Evolutionary conservation across 73 alveolate genomes (phyloP), one percentile per base, ranked within the genome.

Genomic region (Tetrahymena thermophila): DNA sequence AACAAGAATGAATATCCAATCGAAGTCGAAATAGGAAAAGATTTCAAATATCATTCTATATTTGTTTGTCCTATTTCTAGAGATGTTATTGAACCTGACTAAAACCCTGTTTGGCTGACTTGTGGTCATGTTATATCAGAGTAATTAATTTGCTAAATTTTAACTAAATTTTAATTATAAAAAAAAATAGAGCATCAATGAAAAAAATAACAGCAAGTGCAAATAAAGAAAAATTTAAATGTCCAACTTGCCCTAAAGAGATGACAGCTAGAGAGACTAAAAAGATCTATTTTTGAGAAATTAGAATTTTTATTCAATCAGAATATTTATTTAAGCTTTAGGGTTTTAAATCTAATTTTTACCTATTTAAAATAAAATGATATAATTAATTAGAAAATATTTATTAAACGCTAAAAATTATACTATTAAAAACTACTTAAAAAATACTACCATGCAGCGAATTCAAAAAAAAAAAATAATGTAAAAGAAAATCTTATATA

Each of bases 71-170:
- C 99, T 34, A 99, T 99, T 34, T 96, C 99, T 5, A 98, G 98
- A 95, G 99, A 98, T 89, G 97, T 97, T 34, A 71, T 98, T 21
- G 93, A 96, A 21, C 96, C 97, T 8, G 99, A 97, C 95, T 98
- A 99, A 96, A 99, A 99, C 15, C 99, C 99, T 35, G 96, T 97
- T 96, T 96, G 98, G 31, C 93, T 99, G 93, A 96, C 96, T 55
- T 99, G 99, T 93, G 99, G 99, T 94, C 99, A 99, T 96, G 98
- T 98, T 16, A 98, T 99, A 85, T 97, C 99, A 93, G 97, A 98
- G 97, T 94, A 84, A 85, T 96, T 98, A 17, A 96, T 98, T 84
- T 97, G 93, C 96, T 94, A 93, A 97, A 97, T 28, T 31, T 4
- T 0, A 0, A 71, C 0, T 0, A 19, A 14, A 71, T 25, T n/a